Base-by-base conservation (phyloP, 768 basidiomycete genomes). In the Pholiota microspora region DNA sequence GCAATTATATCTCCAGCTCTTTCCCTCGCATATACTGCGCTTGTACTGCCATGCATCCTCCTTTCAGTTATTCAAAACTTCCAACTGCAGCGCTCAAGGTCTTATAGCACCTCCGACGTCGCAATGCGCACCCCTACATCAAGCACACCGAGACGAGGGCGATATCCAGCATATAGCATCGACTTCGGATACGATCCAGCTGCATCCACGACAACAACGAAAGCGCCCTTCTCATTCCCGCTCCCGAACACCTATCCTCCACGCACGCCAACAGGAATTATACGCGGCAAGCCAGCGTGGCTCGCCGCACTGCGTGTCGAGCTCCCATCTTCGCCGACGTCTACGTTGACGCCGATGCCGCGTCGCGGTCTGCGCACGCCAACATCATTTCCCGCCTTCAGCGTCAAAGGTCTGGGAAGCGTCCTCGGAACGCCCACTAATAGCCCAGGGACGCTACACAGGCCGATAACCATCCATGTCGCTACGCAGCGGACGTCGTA, bases 391-490 rank as follows among this genome's bases (percentile, higher is more conserved):
- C n/a, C 27, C 29, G 45, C 24, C 0, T 31, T 45, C 16, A 7
- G 52, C 13, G 21, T n/a, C 13, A 31, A 32, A 24, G 34, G 35
- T 2, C 9, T 15, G 15, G 35, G 35, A 1, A 36, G 35, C n/a
- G 35, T 36, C 35, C n/a, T n/a, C 16, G 32, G 12, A 7, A 18
- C 12, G 5, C 16, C 28, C 28, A 9, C 28, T 18, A 27, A 34
- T 35, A 31, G 32, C 49, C 34, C 44, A n/a, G 51, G 48, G 28
- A 56, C 54, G 48, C 49, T 25, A n/a, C 44, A 40, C 54, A 56
- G 53, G 32, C 60, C 63, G 10, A 62, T 66, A 28, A 59, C 62
- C 23, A 64, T 66, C 45, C 59, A 62, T 49, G 57, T 66, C 42
- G 55, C 61, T 27, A 64, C 61, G 40, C 58, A 60, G 46, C 54